Conservation (phyloP, 2,329 filamentous ascomycete genomes). For the Penicillium freii region DNA sequence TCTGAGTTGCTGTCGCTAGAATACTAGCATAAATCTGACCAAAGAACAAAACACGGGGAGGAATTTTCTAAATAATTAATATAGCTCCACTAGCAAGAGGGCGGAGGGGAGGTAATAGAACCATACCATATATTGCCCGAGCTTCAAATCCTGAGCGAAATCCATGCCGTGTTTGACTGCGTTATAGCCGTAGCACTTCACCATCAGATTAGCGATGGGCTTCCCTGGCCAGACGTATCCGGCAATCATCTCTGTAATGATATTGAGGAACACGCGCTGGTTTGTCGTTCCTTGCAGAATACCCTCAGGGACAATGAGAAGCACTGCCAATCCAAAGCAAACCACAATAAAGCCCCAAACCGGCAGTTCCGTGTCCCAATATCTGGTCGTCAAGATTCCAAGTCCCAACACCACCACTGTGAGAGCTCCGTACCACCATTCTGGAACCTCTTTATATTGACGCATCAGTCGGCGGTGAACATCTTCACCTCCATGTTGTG, state of each 20-base stretch:
- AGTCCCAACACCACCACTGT: constrained; percentile 36
- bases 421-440: constrained; percentile 57
- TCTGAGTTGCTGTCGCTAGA: constrained; percentile 33
- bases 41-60: constrained; percentile 34
- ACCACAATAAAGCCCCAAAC: constrained; percentile 43
- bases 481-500: constrained; percentile 49
- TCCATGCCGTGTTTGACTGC: constrained; percentile 36
- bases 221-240: constrained; percentile 35
- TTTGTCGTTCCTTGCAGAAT: constrained; percentile 37
- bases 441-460: constrained; percentile 62
- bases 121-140: constrained; percentile 34
- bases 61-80: constrained; percentile 25
- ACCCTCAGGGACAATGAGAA: constrained; percentile 44
- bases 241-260: constrained; percentile 36
- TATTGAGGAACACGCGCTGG: constrained; percentile 32
- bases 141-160: constrained; percentile 34
- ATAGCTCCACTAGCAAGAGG: background rate
- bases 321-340: constrained; percentile 35
- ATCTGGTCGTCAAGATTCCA: constrained; percentile 30
- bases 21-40: constrained; percentile 37
- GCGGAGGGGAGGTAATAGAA: too few species aligned
- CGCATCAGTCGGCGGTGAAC: constrained; percentile 65
- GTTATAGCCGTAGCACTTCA: constrained; percentile 37
- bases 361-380: constrained; percentile 41
- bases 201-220: constrained; percentile 39